Base-by-base conservation (phyloP, 345 rosid genomes). In the Salix dunnii region DNA sequence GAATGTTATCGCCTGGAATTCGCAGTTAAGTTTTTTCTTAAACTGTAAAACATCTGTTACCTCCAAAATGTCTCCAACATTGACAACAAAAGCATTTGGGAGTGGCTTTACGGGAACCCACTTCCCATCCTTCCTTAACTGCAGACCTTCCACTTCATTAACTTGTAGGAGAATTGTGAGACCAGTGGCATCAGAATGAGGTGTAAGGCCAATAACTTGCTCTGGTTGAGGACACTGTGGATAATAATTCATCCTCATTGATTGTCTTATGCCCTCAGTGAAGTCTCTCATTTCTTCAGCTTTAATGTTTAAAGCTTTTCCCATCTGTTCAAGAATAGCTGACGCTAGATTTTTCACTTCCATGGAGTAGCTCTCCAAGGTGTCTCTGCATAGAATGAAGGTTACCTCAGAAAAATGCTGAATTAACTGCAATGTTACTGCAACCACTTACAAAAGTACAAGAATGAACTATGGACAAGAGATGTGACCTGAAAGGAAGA, bases 21-120 rank as follows among this genome's bases (percentile, higher is more conserved):
- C 3, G 31, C 64, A 20, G 10, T 60, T 60, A 3, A 1, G 17
- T 12, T 46, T 46, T 43, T 46, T 46, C 49, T 13, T 58, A 58
- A 55, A 58, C 1, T 21, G 28, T 8, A 60, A 25, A 25, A 14
- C n/a, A 30, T 0, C 0, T 36, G 3, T 71, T 74, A 77, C 86
- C 83, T 84, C 84, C n/a, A 83, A 27, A 3, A 62, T 46, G 68
- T 86, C 84, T 20, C 89, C 87, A 10, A 86, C 28, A 66, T 86
- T 84, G 84, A 84, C 72, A 42, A 82, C 42, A 16, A 84, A 82
- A 9, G 85, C 82, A 36, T 75, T 62, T 20, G 85, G 85, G 42
- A 80, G 72, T 4, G 85, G 81, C 60, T 66, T 84, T 18, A 84
- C 63, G 0, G 87, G 71, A 48, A 83, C 71, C 85, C 88, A 86